Base-by-base conservation (phyloP, 2,329 filamentous ascomycete genomes). In the Leptoxyphium fumago region DNA sequence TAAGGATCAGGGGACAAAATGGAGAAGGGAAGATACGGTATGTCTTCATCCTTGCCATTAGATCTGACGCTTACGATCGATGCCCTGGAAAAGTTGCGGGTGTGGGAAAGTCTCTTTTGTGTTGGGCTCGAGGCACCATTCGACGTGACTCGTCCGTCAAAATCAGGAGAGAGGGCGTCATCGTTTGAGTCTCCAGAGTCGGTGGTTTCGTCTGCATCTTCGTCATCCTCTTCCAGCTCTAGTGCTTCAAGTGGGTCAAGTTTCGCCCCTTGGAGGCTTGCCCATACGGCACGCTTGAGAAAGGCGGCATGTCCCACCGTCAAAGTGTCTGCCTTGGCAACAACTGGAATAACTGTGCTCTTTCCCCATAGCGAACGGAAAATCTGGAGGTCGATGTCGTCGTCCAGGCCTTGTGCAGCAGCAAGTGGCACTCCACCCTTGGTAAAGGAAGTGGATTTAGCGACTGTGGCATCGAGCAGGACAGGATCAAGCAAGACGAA, bases 271-370 rank as follows among this genome's bases (percentile, higher is more conserved):
- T 91, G 89, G 49, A 98, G 72, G 54, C 83, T 88, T 43, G 85
- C 78, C 78, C 84, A 93, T 29, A 98, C 88, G 10, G 82, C 80
- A 65, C 82, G 86, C 71, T 95, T 95, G 52, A 98, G 74, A 55
- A 85, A 80, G 39, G 77, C 72, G 91, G 96, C 96, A 65, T 98
- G 91, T 43, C 84, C 82, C 0, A 83, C 80, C n/a, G 91, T 96
- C 55, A 96, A 83, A 11, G 88, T 95, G 61, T 98, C 91, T 34
- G 91, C 89, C 66, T 98, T 98, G 60, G 87, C 84, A 58, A 98
- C 89, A 46, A 98, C 80, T 0, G 91, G 91, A 40, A 98, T 85
- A 46, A 96, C 86, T 0, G 86, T 94, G 0, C 91, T 96, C 71
- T 94, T 95, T 55, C 84, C 83, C 61, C 94, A 81, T 26, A 98